Base-by-base conservation (phyloP, 345 rosid genomes). In the Syzygium jambos region DNA sequence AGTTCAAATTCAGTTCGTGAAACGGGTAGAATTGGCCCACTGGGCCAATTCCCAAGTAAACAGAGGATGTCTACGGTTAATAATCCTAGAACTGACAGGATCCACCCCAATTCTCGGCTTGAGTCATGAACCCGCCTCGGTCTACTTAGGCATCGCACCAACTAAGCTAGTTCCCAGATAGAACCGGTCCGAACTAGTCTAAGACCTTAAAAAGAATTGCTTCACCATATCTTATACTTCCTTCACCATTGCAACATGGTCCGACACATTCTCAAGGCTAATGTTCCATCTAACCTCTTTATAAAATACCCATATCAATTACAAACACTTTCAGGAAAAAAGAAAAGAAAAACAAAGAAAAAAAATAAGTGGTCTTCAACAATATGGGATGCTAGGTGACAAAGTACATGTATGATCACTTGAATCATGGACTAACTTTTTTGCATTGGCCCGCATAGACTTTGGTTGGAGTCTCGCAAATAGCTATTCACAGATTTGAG, bases 171-270 rank as follows among this genome's bases (percentile, higher is more conserved):
- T 25, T 34, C 0, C 0, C 0, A 11, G 43, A 34, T 19, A 5
- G 13, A 73, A 34, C 4, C 0, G 1, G 7, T 17, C 0, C 5
- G 0, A 68, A 73, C 2, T 6, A 5, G 25, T 34, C 7, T 43
- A 5, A 17, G 34, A 34, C 1, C 13, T 9, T 0, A 34, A 9
- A 68, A 34, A 29, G 4, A 34, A 68, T 11, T 5, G 41, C 2
- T 68, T 38, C 13, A 9, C 1, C 49, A 21, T 73, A 10, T 73
- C 25, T 38, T 1, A 38, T 73, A 19, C 2, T 73, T 73, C 14
- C 8, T 73, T 73, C 2, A 0, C 2, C 4, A 4, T 19, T 38
- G 49, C 82, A 41, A 38, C 17, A 34, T 68, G 17, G 19, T 68
- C 23, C 6, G 1, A 11, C 80, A 19, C 80, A 19, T 73, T 38